Percentiles rank a stretch among this genome's conserved stretches.
phyloP scores from a whole-genome alignment of 2,329 filamentous ascomycete genomes.

The Pyrenophora tritici-repentis region DNA sequence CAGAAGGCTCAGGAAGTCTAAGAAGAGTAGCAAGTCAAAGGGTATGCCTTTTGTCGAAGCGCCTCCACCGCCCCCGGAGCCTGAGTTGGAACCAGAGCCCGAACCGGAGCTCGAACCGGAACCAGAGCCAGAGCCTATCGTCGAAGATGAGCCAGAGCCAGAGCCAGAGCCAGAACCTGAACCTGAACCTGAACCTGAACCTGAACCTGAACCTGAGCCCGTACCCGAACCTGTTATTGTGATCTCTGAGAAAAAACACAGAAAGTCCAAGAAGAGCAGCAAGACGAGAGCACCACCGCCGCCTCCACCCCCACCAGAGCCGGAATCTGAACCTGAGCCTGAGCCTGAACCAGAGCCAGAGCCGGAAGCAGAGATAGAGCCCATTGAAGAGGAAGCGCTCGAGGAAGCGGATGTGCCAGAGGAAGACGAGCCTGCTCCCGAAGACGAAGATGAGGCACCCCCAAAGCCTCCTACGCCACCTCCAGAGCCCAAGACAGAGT shows the following conservation, averaged over 20 bases:
- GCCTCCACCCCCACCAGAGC: conserved; percentile 22
- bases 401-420: conserved; percentile 26
- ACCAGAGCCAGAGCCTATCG: conserved; percentile 27
- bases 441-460: conserved; percentile 36
- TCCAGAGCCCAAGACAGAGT: conserved; percentile 57
- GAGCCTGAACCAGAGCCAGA: conserved; percentile 12
- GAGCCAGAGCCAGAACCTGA: not conserved
- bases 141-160: no score
- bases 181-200: conserved; percentile 10
- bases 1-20: conserved; percentile 31
- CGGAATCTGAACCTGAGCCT: conserved; percentile 11
- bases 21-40: conserved; percentile 55
- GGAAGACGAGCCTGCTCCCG: conserved; percentile 27
- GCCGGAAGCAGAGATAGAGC: conserved; percentile 25
- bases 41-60: conserved; percentile 57
- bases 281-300: conserved; percentile 32
- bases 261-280: conserved; percentile 39
- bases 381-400: conserved; percentile 25
- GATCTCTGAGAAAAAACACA: conserved; percentile 26
- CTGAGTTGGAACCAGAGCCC: conserved; percentile 21
- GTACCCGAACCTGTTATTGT: conserved; percentile 38
- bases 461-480: conserved; percentile 54
- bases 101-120: conserved; percentile 12
- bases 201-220: conserved; percentile 38
- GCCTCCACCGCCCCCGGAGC: conserved; percentile 34